Evolutionary conservation across 1,284 basidiomycete genomes (phyloP).

Genomic region (Ustilago lituana): DNA sequence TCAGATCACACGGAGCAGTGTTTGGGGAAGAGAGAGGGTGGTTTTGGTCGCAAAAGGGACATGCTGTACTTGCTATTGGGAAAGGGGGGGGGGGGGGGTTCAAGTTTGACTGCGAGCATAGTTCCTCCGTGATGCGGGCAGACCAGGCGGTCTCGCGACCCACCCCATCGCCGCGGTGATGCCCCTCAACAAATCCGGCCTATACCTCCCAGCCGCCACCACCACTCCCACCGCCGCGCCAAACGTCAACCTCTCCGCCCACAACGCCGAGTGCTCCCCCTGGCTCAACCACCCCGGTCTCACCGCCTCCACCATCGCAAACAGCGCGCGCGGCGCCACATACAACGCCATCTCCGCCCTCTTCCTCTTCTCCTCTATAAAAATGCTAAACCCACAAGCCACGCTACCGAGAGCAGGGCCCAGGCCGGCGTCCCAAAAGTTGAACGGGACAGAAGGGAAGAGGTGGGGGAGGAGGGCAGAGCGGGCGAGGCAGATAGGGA

Average conservation of each 20-base stretch:
- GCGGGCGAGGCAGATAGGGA: conserved; percentile 57
- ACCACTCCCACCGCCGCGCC: conserved; percentile 49
- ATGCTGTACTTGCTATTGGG: too few relatives aligned
- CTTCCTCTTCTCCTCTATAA: conserved; percentile 68
- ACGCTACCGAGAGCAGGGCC: conserved; percentile 40
- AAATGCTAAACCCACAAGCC: conserved; percentile 57
- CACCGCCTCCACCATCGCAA: conserved; percentile 55
- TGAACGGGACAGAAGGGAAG: conserved; percentile 44
- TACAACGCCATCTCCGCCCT: conserved; percentile 68
- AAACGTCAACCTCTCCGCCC: conserved; percentile 54
- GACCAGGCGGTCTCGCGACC: conserved; percentile 36
- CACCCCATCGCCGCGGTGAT: conserved; percentile 55
- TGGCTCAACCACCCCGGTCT: conserved; percentile 55
- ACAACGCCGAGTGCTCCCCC: conserved; percentile 44
- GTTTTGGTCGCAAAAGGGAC: too few relatives aligned
- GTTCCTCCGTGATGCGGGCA: conserved; percentile 13
- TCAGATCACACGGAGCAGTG: too few relatives aligned
- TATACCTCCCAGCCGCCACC: conserved; percentile 46
- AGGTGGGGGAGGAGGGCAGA: conserved; percentile 47
- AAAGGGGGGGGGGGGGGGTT: not conserved
- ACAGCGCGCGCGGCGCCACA: conserved; percentile 67
- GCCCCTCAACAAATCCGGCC: conserved; percentile 55
- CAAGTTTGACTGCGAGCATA: conserved; percentile 21
- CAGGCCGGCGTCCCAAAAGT: conserved; percentile 58
- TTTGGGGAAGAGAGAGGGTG: too few relatives aligned